Evolutionary conservation across 2,329 filamentous ascomycete species (phyloP).

Genomic region (Botryotinia convoluta): DNA sequence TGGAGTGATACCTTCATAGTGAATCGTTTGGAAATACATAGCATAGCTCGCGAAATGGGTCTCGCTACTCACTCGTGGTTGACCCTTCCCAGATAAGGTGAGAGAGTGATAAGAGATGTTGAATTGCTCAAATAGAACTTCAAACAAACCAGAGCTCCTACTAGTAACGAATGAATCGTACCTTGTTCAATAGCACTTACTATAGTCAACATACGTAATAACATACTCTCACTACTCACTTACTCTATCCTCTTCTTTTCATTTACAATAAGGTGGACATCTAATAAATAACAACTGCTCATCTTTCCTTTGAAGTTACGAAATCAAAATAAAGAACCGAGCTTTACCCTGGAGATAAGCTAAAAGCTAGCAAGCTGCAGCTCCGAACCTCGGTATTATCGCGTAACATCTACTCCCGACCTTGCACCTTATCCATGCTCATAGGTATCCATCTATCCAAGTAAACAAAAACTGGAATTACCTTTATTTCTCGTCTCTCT

Average conservation of each 20-base stretch:
- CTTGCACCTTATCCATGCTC: conserved; percentile 9
- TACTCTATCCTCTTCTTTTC: not conserved
- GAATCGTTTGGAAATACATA: not conserved
- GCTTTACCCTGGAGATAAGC: not conserved
- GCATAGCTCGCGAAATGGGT: not conserved
- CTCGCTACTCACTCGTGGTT: not conserved
- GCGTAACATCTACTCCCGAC: conserved; percentile 10
- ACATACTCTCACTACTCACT: not conserved
- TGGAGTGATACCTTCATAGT: not conserved
- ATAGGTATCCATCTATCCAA: conserved; percentile 2
- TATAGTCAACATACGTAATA: not conserved
- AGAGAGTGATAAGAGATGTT: not conserved
- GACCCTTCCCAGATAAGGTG: not conserved
- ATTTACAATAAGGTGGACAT: not conserved
- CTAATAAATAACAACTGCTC: not conserved
- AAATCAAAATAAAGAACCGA: not conserved
- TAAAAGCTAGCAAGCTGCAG: conserved; percentile 3
- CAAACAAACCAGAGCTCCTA: not conserved
- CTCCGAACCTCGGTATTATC: conserved; percentile 20
- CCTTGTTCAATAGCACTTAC: not conserved
- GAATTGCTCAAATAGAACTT: not conserved
- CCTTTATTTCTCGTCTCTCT: not conserved
- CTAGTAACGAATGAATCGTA: not conserved
- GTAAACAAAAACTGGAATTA: not conserved
- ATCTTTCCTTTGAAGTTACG: not conserved